Base-by-base conservation (phyloP, 1,284 basidiomycete genomes). In the Ustilago loliicola region DNA sequence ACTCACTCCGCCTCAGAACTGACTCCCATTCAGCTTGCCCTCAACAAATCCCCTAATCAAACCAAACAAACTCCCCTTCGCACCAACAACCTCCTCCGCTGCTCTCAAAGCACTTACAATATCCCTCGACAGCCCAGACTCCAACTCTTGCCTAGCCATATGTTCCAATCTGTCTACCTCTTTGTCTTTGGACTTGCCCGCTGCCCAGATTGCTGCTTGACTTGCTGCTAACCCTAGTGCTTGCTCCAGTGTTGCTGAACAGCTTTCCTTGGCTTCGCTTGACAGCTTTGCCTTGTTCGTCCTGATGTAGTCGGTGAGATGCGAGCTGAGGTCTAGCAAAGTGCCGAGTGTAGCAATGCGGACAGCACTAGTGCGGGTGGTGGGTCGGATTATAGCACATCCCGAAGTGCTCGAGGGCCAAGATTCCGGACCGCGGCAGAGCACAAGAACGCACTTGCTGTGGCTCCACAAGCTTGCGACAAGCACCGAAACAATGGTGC, bases 391-490 rank as follows among this genome's bases (percentile, higher is more conserved):
- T 48, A 79, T 51, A 19, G 72, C 73, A 36, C 58, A 89, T 32
- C 93, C 88, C 2, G 91, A 91, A 62, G 91, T 90, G 21, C 90
- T 88, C 15, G 90, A 76, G 7, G 91, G 90, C 91, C 93, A 94
- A 57, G 92, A 91, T 40, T 92, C 91, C 56, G 90, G 88, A 27
- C 91, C 90, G 45, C 89, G 89, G 54, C 90, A 86, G 56, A 97
- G 88, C 7, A 93, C 90, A 4, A 87, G 87, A 80, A 93, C 92
- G 0, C 91, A 91, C 23, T 89, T 89, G 74, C 92, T 93, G 79
- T 93, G 90, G 25, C 89, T 89, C 53, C 93, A 89, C 29, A 97
- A 88, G 8, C 92, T 91, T 17, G 90, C 89, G 23, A 94, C 83
- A 55, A 82, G 63, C 34, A 72, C 50, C 21, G 59, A 63, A 42